Base-by-base conservation (phyloP, 1,139 yeast genomes). In the Kodamaea ohmeri region DNA sequence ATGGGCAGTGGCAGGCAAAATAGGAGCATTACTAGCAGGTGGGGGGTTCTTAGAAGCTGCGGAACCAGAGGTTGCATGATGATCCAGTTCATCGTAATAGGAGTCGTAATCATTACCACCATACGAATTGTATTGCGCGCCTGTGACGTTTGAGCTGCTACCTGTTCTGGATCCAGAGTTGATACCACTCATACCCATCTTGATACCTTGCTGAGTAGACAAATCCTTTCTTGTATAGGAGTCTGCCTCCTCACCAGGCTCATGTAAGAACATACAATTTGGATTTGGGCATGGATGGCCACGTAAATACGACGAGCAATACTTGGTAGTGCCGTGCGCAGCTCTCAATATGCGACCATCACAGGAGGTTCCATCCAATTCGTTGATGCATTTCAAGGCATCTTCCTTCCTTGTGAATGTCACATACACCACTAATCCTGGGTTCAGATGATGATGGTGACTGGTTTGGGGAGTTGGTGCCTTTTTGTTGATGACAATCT, bases 201-300 rank as follows among this genome's bases (percentile, higher is more conserved):
- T 78, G 46, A 78, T 72, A 49, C 81, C 80, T 53, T 85, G 89
- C 56, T 86, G 85, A 12, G 95, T 85, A 11, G 90, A 82, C 56
- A 89, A 73, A 57, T 90, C 97, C 58, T 90, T 94, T 62, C 96
- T 81, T 24, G 96, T 87, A 62, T 88, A 92, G 6, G 95, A 83
- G 55, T 94, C 98, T 1, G 97, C 97, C 60, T 94, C 98, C 66
- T 94, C 99, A 43, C 99, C 98, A 3, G 98, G 98, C 61, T 94
- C 98, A 60, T 94, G 99, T 53, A 94, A 73, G 56, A 92, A 94
- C 98, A 94, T 94, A 73, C 99, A 94, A 58, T 89, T 89, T 44
- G 98, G 98, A 62, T 94, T 94, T 43, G 96, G 98, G 65, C 99
- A 94, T 15, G 95, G 83, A 59, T 88, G 95, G 28, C 97, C 97